Evolutionary conservation across 2,329 filamentous ascomycete species (phyloP).

Genomic region (Calonectria honghensis): DNA sequence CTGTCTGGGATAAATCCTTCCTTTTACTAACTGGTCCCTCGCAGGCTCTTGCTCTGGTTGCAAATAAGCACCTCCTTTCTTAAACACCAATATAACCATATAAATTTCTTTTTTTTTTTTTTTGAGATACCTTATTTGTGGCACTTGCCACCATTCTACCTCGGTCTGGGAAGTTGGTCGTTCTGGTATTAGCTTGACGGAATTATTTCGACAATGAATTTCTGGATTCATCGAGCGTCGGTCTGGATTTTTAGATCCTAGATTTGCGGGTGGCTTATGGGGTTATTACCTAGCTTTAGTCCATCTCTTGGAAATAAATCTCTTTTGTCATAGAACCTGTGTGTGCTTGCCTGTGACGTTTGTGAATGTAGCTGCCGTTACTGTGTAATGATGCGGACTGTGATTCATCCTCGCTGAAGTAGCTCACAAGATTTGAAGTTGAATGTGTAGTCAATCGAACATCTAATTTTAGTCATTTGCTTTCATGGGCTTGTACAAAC

Average conservation of each 20-base stretch:
- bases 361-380: neutral
- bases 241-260: slow-evolving; percentile 27
- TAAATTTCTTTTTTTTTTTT: slow-evolving; percentile 23
- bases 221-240: slow-evolving; percentile 37
- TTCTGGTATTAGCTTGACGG: slow-evolving; percentile 32
- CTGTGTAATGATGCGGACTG: neutral
- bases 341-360: neutral
- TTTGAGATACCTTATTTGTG: slow-evolving; percentile 43
- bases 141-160: slow-evolving; percentile 45
- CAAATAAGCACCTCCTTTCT: slow-evolving; percentile 50
- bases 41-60: slow-evolving; percentile 59
- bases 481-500: neutral
- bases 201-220: slow-evolving; percentile 34
- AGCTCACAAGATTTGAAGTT: no score
- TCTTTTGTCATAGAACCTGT: slow-evolving; percentile 30
- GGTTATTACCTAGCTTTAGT: slow-evolving; percentile 46
- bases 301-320: slow-evolving; percentile 46
- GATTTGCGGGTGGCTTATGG: slow-evolving; percentile 43
- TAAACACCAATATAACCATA: slow-evolving; percentile 39
- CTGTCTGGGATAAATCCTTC: neutral
- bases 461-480: neutral
- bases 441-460: no score
- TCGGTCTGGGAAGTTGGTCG: slow-evolving; percentile 30
- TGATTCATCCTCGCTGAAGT: no score
- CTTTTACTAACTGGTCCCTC: slow-evolving; percentile 36